phyloP scores from a whole-genome alignment of 1,139 yeast species.

The Taphrina deformans region DNA sequence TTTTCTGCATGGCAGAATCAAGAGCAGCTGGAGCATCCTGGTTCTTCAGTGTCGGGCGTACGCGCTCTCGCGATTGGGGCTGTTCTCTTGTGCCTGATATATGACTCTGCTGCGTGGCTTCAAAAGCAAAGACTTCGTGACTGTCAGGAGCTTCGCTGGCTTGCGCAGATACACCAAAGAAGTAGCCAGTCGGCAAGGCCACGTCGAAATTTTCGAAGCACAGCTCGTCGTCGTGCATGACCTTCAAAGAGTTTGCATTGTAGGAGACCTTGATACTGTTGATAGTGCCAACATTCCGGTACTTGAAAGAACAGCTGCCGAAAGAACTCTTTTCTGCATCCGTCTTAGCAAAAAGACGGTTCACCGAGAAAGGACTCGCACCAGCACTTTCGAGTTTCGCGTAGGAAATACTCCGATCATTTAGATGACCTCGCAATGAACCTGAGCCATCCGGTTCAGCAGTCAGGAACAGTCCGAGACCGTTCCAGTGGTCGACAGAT shows the following conservation, averaged over 20 bases:
- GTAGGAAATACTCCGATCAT: conserved; percentile 44
- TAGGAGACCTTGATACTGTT: conserved; percentile 42
- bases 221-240: conserved; percentile 46
- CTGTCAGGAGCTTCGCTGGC: conserved; percentile 44
- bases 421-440: conserved; percentile 47
- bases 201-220: conserved; percentile 46
- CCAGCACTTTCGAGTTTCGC: conserved; percentile 29
- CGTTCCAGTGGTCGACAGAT: conserved; percentile 47
- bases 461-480: conserved; percentile 47
- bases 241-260: conserved; percentile 36
- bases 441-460: conserved; percentile 41
- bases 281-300: conserved; percentile 45
- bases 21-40: background rate
- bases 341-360: conserved; percentile 29
- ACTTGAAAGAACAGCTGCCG: conserved; percentile 46
- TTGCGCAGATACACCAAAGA: conserved; percentile 47
- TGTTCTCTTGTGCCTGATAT: background rate
- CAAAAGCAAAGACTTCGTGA: conserved; percentile 29
- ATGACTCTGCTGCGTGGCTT: conserved; percentile 1
- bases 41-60: background rate
- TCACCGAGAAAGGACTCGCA: conserved; percentile 17
- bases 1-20: conserved; percentile 18
- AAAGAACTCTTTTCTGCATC: conserved; percentile 43
- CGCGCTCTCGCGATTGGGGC: background rate
- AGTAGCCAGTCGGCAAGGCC: conserved; percentile 44